A percentile compares a stretch with the other conserved stretches of the same genome.
Evolutionary conservation across 164 flowering plant species (phyloP).

Genomic region (Vitis vinifera): ASM3070453v1 NC_081816.1:8861001-8861500

Average conservation of each 20-base stretch:
- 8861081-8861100: conserved; percentile 59
- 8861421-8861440: conserved; percentile 5
- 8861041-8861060: conserved; percentile 48
- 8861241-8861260: conserved; percentile 69
- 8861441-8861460: background rate
- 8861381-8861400: conserved; percentile 33
- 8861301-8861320: conserved; percentile 72
- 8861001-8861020: conserved; percentile 49
- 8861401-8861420: conserved; percentile 43
- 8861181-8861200: conserved; percentile 50
- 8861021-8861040: conserved; percentile 59
- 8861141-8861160: conserved; percentile 48
- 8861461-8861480: background rate
- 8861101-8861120: conserved; percentile 53
- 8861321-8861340: conserved; percentile 71
- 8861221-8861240: conserved; percentile 44
- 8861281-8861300: conserved; percentile 80
- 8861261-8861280: conserved; percentile 89
- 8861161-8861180: conserved; percentile 41
- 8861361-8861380: conserved; percentile 69
- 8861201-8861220: conserved; percentile 42
- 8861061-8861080: conserved; percentile 48
- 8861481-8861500: background rate
- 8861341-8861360: conserved; percentile 71
- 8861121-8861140: conserved; percentile 48